Percentiles rank a stretch among this genome's conserved stretches.
Evolutionary conservation across 768 basidiomycete species (phyloP).

Genomic region (Lanmaoa rubissima): DNA sequence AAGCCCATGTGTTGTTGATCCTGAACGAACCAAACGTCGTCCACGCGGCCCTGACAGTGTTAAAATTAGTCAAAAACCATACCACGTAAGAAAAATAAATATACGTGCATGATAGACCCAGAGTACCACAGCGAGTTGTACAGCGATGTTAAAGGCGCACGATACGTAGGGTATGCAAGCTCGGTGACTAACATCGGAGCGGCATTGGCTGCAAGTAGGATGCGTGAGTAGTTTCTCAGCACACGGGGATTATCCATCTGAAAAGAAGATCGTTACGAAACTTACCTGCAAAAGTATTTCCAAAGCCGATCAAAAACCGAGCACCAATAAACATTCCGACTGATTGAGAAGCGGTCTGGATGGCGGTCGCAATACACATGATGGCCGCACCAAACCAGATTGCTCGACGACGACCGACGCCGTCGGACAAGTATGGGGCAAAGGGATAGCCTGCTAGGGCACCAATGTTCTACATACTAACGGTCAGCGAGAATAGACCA

Average conservation of each 20-base stretch:
- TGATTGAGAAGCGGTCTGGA: conserved; percentile 68
- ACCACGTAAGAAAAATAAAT: neutral
- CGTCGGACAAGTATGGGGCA: conserved; percentile 69
- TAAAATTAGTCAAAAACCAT: too few relatives aligned
- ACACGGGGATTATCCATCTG: too few relatives aligned
- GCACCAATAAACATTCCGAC: conserved; percentile 83
- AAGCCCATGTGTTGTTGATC: conserved; percentile 66
- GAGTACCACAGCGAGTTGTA: conserved; percentile 88
- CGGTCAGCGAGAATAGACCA: neutral
- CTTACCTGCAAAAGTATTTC: conserved; percentile 65
- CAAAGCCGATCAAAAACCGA: conserved; percentile 76
- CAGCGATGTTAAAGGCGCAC: conserved; percentile 70
- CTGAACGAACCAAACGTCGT: conserved; percentile 78
- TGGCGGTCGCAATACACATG: conserved; percentile 63
- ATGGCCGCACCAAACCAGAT: conserved; percentile 66
- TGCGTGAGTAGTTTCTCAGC: neutral
- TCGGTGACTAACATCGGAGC: conserved; percentile 85
- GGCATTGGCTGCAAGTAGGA: conserved; percentile 47
- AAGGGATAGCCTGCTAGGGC: conserved; percentile 68
- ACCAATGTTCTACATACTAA: conserved; percentile 58
- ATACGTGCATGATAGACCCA: conserved; percentile 68
- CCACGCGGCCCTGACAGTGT: conserved; percentile 62
- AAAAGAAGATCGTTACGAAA: neutral
- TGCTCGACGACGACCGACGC: conserved; percentile 61
- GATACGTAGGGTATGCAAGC: conserved; percentile 77